These are phyloP conservation scores for Rosa multiflora DNA, from an alignment of 306 rosid species.

Conservation along the genomic window DNA sequence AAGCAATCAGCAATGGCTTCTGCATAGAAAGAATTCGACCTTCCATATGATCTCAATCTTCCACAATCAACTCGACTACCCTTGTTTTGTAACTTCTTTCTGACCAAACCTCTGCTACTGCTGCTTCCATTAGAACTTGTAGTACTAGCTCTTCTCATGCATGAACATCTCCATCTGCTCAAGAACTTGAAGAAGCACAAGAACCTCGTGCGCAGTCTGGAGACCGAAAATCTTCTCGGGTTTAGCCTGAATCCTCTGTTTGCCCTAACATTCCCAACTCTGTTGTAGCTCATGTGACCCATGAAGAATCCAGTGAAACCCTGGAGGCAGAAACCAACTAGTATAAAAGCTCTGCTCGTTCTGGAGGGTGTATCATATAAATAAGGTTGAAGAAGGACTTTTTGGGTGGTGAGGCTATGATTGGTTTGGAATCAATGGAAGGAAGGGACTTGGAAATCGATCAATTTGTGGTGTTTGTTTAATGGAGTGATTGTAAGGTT, in stretches of 20 bases:
- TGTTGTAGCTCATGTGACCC: constrained; percentile 41
- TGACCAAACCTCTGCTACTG: constrained; percentile 29
- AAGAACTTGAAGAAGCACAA: constrained; percentile 42
- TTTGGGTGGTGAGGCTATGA: constrained; percentile 42
- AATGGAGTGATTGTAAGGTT: neutral
- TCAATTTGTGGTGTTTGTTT: constrained; percentile 5
- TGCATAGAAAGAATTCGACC: constrained; percentile 79
- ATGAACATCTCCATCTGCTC: constrained; percentile 35
- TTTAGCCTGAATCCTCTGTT: constrained; percentile 59
- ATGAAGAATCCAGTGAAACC: constrained; percentile 5
- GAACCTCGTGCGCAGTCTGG: constrained; percentile 45
- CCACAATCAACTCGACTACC: constrained; percentile 17
- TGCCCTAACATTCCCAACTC: constrained; percentile 31
- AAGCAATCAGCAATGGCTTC: constrained; percentile 95
- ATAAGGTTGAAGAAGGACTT: constrained; percentile 43
- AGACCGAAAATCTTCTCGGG: constrained; percentile 41
- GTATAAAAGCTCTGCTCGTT: neutral
- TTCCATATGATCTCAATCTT: constrained; percentile 41
- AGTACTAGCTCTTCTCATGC: constrained; percentile 22
- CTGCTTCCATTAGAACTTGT: constrained; percentile 15
- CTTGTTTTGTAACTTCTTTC: constrained; percentile 18
- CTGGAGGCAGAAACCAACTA: neutral
- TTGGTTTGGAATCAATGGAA: constrained; percentile 17
- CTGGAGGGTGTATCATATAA: constrained; percentile 20
- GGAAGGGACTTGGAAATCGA: constrained; percentile 35